phyloP scores from a whole-genome alignment of 2,329 filamentous ascomycete genomes.

The Rhinocladiella similis region DNA sequence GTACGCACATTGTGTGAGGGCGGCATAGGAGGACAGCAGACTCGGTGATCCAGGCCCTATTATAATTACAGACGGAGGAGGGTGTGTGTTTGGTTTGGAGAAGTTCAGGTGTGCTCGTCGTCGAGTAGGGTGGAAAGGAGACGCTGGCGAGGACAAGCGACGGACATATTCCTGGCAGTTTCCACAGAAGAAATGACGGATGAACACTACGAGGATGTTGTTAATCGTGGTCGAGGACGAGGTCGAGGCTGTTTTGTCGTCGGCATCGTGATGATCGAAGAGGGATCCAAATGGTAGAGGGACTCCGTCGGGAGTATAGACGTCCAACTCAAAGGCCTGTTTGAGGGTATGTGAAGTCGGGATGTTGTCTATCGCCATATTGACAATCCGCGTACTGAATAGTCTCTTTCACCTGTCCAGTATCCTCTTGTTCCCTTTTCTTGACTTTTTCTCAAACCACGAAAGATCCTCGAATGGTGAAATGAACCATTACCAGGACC shows the following conservation, averaged over 20 bases:
- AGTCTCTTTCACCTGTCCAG: background rate
- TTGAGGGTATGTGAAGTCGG: conserved; percentile 10
- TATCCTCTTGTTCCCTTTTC: background rate
- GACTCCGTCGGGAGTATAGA: conserved; percentile 22
- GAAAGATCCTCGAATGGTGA: too few relatives aligned
- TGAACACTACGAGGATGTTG: conserved; percentile 67
- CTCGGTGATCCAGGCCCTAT: conserved; percentile 71
- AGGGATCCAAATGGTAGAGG: conserved; percentile 19
- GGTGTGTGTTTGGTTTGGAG: conserved; percentile 12
- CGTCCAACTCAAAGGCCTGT: conserved; percentile 20
- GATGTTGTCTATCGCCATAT: conserved; percentile 13
- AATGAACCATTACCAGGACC: too few relatives aligned
- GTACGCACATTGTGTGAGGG: conserved; percentile 65
- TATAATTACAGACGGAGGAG: conserved; percentile 59
- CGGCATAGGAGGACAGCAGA: conserved; percentile 67
- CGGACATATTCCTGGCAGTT: conserved; percentile 76
- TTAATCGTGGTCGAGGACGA: background rate
- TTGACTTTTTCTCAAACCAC: too few relatives aligned
- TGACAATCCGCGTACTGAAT: background rate
- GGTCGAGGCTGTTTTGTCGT: conserved; percentile 39
- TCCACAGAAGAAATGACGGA: conserved; percentile 81
- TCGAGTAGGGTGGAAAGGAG: conserved; percentile 20
- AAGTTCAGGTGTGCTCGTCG: conserved; percentile 53
- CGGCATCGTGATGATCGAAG: conserved; percentile 16
- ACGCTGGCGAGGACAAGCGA: conserved; percentile 48